phyloP scores from a whole-genome alignment of 345 rosid genomes.

The Rhodamnia argentea region DNA sequence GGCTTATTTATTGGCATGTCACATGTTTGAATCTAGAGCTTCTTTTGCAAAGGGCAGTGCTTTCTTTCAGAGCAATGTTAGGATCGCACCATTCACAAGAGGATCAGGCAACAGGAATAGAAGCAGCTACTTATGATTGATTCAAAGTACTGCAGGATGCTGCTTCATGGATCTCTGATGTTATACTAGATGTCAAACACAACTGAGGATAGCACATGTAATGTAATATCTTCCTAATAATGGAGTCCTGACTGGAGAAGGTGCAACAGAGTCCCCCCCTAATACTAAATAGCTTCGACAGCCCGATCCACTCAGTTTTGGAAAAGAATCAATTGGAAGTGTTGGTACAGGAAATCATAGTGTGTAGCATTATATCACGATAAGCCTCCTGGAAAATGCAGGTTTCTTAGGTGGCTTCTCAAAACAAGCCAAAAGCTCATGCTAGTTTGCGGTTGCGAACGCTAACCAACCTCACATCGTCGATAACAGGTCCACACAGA shows the following conservation, averaged over 20 bases:
- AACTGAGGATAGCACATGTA: not conserved
- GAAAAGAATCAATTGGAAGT: not conserved
- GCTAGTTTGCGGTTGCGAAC: constrained; percentile 12
- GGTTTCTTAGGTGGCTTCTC: not conserved
- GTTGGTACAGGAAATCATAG: not conserved
- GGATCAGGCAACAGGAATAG: not conserved
- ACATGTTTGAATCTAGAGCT: not conserved
- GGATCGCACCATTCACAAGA: not conserved
- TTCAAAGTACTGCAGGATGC: not conserved
- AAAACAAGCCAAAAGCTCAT: not conserved
- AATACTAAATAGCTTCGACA: not conserved
- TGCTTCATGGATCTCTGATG: not conserved
- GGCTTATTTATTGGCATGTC: not conserved
- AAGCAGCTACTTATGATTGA: not conserved
- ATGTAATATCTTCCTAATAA: not conserved
- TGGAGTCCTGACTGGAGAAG: not conserved
- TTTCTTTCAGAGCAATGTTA: not conserved
- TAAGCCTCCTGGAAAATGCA: not conserved
- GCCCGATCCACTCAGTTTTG: not conserved
- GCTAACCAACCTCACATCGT: constrained; percentile 44
- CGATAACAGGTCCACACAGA: constrained; percentile 72
- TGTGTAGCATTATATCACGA: not conserved
- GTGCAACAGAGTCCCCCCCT: not conserved
- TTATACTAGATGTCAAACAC: not conserved
- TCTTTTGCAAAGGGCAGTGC: not conserved